Evolutionary conservation across 805 yeast genomes (phyloP).

Genomic region (Starmerella kuoi): DNA sequence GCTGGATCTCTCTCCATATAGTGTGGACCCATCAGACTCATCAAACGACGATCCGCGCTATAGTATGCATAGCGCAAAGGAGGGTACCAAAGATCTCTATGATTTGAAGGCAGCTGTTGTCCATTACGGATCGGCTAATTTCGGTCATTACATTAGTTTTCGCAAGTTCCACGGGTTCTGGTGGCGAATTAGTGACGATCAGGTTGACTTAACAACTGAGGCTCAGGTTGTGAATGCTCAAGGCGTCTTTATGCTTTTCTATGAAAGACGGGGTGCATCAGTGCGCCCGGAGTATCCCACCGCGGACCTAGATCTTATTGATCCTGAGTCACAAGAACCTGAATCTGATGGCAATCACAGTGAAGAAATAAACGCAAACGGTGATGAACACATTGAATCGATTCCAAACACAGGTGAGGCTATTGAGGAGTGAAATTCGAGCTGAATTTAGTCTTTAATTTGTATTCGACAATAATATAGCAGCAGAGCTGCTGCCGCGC

Average conservation of each 20-base stretch:
- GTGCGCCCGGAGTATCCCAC: conserved; percentile 6
- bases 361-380: neutral
- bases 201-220: conserved; percentile 67
- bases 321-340: too few relatives aligned
- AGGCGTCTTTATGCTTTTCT: conserved; percentile 87
- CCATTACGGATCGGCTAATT: conserved; percentile 91
- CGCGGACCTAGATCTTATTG: neutral
- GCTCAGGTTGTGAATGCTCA: conserved; percentile 68
- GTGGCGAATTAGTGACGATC: conserved; percentile 94
- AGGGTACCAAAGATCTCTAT: conserved; percentile 31
- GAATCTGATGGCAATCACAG: neutral
- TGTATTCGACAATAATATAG: too few relatives aligned
- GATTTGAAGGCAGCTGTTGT: conserved; percentile 74
- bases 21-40: conserved; percentile 49
- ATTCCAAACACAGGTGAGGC: too few relatives aligned
- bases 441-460: too few relatives aligned
- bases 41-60: conserved; percentile 70
- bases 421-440: too few relatives aligned
- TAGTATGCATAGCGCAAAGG: conserved; percentile 41
- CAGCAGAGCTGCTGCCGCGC: too few relatives aligned
- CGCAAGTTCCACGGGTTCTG: conserved; percentile 71
- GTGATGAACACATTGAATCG: too few relatives aligned
- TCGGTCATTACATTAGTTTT: conserved; percentile 92
- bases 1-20: conserved; percentile 56
- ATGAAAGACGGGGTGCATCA: conserved; percentile 37